phyloP scores from a whole-genome alignment of 108 stramenopile genomes.

The Cyclostephanos tholiformis region DNA sequence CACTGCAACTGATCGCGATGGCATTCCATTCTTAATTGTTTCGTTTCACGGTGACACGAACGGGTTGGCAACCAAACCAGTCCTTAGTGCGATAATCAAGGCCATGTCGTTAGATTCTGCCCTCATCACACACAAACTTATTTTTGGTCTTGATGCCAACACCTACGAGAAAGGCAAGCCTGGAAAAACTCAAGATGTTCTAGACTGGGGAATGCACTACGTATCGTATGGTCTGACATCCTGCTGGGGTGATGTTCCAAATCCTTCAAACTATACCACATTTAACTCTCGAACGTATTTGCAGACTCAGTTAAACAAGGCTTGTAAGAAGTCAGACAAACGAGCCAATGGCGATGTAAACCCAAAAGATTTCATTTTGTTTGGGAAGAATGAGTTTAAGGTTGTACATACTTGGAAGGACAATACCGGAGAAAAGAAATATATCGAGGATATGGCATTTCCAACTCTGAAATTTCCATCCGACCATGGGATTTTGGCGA shows the following conservation, averaged over 20 bases:
- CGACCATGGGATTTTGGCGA: slow-evolving; percentile 70
- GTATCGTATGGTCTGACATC: slow-evolving; percentile 56
- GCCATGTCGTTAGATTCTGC: slow-evolving; percentile 44
- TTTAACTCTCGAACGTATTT: slow-evolving; percentile 75
- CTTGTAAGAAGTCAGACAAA: slow-evolving; percentile 61
- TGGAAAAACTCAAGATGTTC: slow-evolving; percentile 64
- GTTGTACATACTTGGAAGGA: slow-evolving; percentile 58
- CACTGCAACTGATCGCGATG: slow-evolving; percentile 43
- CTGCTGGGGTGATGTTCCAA: slow-evolving; percentile 63
- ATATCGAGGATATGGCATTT: slow-evolving; percentile 67
- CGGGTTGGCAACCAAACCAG: slow-evolving; percentile 72
- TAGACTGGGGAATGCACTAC: slow-evolving; percentile 63
- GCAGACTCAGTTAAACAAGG: slow-evolving; percentile 82
- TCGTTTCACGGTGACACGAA: slow-evolving; percentile 83
- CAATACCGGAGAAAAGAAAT: slow-evolving; percentile 65
- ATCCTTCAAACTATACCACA: slow-evolving; percentile 64
- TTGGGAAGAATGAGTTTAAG: slow-evolving; percentile 54
- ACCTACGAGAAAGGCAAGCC: slow-evolving; percentile 59
- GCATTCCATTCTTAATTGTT: slow-evolving; percentile 53
- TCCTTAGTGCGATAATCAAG: slow-evolving; percentile 57
- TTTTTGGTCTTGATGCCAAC: slow-evolving; percentile 81
- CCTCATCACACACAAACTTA: slow-evolving; percentile 48
- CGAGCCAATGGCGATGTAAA: slow-evolving; percentile 67
- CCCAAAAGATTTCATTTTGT: slow-evolving; percentile 80
- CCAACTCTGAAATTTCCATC: slow-evolving; percentile 74